These are phyloP conservation scores for Lasiosphaeria hispida DNA, from an alignment of 495 filamentous ascomycete species.

Conservation along the genomic window DNA sequence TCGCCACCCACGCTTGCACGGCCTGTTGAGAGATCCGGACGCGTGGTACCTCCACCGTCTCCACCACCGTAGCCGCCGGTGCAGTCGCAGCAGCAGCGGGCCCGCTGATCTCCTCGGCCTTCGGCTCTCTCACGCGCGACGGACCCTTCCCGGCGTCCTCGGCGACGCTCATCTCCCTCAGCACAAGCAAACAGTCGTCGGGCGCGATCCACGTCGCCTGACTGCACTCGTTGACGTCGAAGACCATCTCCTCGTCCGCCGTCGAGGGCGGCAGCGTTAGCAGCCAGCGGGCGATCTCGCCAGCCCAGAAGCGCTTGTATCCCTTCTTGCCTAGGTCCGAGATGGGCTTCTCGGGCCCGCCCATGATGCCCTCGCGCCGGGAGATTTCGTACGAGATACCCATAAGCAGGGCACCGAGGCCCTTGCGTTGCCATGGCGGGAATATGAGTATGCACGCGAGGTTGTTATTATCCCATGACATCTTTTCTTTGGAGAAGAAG, in stretches of 20 bases:
- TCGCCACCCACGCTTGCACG: slow-evolving; percentile 53
- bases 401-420: slow-evolving; percentile 87
- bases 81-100: not conserved
- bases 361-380: slow-evolving; percentile 77
- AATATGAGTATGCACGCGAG: slow-evolving; percentile 96
- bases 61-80: slow-evolving; percentile 1
- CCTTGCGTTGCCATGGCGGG: slow-evolving; percentile 89
- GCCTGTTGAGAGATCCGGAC: slow-evolving; percentile 54
- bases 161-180: slow-evolving; percentile 73
- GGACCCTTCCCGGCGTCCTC: slow-evolving; percentile 54
- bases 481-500: slow-evolving; percentile 98
- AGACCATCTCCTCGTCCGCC: slow-evolving; percentile 19
- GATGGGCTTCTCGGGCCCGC: slow-evolving; percentile 91
- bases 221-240: slow-evolving; percentile 43
- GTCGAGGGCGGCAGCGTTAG: slow-evolving; percentile 44
- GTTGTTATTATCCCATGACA: slow-evolving; percentile 98
- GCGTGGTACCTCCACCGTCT: slow-evolving; percentile 38
- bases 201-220: slow-evolving; percentile 71
- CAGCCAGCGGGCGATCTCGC: slow-evolving; percentile 66
- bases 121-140: slow-evolving; percentile 29
- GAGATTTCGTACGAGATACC: slow-evolving; percentile 90
- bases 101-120: slow-evolving; percentile 5
- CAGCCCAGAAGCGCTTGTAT: slow-evolving; percentile 81
- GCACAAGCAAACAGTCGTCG: slow-evolving; percentile 77
- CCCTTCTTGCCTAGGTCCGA: slow-evolving; percentile 77